Percentiles rank a stretch among this genome's conserved stretches.
Evolutionary conservation across 306 rosid species (phyloP).

Genomic region (Pachyrhizus erosus): DNA sequence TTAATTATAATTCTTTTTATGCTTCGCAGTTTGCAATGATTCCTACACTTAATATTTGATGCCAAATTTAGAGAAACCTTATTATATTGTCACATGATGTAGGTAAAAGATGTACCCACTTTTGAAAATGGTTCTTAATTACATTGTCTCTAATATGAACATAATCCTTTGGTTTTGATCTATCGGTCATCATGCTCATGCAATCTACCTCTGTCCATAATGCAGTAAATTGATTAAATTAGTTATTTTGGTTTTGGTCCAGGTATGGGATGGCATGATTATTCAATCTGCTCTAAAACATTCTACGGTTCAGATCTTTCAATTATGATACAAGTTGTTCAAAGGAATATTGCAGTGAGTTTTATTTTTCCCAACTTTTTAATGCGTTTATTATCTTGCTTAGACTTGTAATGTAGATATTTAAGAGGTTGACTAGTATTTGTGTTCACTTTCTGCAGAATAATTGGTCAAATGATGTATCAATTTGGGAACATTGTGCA

Average conservation of each 20-base stretch:
- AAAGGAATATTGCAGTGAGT: slow-evolving; percentile 70
- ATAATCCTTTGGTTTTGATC: slow-evolving; percentile 27
- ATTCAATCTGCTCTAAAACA: slow-evolving; percentile 87
- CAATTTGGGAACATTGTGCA: slow-evolving; percentile 70
- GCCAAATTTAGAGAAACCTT: slow-evolving; percentile 9
- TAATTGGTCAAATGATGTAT: slow-evolving; percentile 61
- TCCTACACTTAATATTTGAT: slow-evolving; percentile 8
- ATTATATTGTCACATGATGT: slow-evolving; percentile 8
- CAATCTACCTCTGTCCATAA: slow-evolving; percentile 11
- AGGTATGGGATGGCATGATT: slow-evolving; percentile 96
- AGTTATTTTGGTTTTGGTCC: slow-evolving; percentile 44
- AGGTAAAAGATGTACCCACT: slow-evolving; percentile 12
- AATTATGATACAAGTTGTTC: slow-evolving; percentile 75
- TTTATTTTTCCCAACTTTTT: background rate
- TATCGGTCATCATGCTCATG: slow-evolving; percentile 14
- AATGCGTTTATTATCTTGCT: slow-evolving; percentile 33
- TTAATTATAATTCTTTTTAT: background rate
- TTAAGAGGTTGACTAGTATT: slow-evolving; percentile 1
- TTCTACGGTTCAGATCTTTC: slow-evolving; percentile 71
- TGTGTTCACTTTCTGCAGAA: slow-evolving; percentile 56
- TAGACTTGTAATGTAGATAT: background rate
- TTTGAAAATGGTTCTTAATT: slow-evolving; percentile 22
- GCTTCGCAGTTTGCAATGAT: background rate
- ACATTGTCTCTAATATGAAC: slow-evolving; percentile 13
- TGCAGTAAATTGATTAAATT: slow-evolving; percentile 37